These are phyloP conservation scores for Scheffersomyces cryptocercus DNA, from an alignment of 1,139 yeast species.

Conservation along the genomic window DNA sequence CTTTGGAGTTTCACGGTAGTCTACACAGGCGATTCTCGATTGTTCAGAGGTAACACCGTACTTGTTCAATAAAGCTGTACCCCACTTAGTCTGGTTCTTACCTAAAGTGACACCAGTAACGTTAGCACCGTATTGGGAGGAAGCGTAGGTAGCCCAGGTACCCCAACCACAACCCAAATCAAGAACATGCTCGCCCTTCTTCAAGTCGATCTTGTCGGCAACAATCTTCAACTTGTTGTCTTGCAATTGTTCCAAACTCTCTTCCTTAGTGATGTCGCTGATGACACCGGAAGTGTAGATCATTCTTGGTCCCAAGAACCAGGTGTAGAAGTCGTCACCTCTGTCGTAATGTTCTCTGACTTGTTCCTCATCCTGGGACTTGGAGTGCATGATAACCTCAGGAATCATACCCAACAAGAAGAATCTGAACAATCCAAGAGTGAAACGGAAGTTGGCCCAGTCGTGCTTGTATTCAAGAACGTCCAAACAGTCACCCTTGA, in stretches of 20 bases:
- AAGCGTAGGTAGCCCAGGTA: slow-evolving; percentile 82
- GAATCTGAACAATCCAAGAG: slow-evolving; percentile 73
- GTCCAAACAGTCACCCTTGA: slow-evolving; percentile 87
- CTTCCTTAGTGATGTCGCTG: slow-evolving; percentile 68
- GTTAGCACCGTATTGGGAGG: slow-evolving; percentile 78
- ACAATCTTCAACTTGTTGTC: slow-evolving; percentile 87
- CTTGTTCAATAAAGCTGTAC: slow-evolving; percentile 65
- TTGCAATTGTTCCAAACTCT: slow-evolving; percentile 82
- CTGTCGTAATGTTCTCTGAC: slow-evolving; percentile 95
- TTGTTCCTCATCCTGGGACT: slow-evolving; percentile 95
- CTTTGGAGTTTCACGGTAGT: slow-evolving; percentile 87
- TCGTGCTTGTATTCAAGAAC: slow-evolving; percentile 85
- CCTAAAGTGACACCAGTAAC: slow-evolving; percentile 92
- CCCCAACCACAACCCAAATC: slow-evolving; percentile 98
- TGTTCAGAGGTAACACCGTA: slow-evolving; percentile 72
- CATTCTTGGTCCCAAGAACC: slow-evolving; percentile 96
- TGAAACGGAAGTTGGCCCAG: slow-evolving; percentile 85
- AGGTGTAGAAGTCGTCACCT: slow-evolving; percentile 92
- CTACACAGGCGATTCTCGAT: slow-evolving; percentile 77
- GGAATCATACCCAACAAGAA: slow-evolving; percentile 90
- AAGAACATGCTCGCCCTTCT: slow-evolving; percentile 70
- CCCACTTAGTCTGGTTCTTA: slow-evolving; percentile 89
- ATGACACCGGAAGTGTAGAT: slow-evolving; percentile 88
- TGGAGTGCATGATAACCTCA: slow-evolving; percentile 87
- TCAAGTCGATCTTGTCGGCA: slow-evolving; percentile 80